phyloP scores from a whole-genome alignment of 2,329 filamentous ascomycete species.

The Huntiella savannae region DNA sequence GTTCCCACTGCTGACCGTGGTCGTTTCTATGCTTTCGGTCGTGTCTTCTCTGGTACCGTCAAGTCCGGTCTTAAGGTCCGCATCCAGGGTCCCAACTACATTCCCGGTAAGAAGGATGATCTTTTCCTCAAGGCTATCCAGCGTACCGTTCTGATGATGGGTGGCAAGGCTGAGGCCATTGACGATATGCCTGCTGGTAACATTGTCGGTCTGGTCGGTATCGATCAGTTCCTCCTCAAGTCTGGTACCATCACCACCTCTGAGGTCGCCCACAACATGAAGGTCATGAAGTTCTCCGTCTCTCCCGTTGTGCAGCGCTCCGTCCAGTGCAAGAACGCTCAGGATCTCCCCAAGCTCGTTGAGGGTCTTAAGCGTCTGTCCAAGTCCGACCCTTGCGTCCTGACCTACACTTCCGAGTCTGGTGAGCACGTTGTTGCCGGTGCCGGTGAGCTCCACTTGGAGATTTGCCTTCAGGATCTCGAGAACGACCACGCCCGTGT shows the following conservation, averaged over 20 bases:
- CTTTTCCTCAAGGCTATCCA: constrained; percentile 98
- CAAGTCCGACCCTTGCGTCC: constrained; percentile 97
- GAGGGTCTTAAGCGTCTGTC: constrained; percentile 99
- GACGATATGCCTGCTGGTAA: constrained; percentile 98
- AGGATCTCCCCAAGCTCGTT: constrained; percentile 98
- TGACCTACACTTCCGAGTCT: constrained; percentile 73
- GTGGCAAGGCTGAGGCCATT: constrained; percentile 95
- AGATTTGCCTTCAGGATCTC: constrained; percentile 99
- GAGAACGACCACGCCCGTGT: constrained; percentile 99
- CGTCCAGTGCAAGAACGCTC: constrained; percentile 99
- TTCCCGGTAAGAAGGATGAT: constrained; percentile 95
- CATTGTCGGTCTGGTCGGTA: constrained; percentile 98
- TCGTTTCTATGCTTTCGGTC: constrained; percentile 99
- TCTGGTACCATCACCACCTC: constrained; percentile 96
- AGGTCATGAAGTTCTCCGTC: constrained; percentile 99
- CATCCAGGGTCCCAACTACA: constrained; percentile 99
- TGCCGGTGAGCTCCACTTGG: constrained; percentile 97
- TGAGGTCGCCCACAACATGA: constrained; percentile 97
- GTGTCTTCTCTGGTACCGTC: constrained; percentile 99
- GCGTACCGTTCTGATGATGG: constrained; percentile 99
- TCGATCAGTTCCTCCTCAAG: constrained; percentile 99
- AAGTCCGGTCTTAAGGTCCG: constrained; percentile 96
- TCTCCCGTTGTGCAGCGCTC: constrained; percentile 96
- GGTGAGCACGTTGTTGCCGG: constrained; percentile 98
- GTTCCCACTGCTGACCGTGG: constrained; percentile 98